Percentiles rank a stretch among this genome's conserved stretches.
These are phyloP conservation scores for Nyssa sinensis DNA, from an alignment of 148 eudicot species.

Conservation along the genomic window DNA sequence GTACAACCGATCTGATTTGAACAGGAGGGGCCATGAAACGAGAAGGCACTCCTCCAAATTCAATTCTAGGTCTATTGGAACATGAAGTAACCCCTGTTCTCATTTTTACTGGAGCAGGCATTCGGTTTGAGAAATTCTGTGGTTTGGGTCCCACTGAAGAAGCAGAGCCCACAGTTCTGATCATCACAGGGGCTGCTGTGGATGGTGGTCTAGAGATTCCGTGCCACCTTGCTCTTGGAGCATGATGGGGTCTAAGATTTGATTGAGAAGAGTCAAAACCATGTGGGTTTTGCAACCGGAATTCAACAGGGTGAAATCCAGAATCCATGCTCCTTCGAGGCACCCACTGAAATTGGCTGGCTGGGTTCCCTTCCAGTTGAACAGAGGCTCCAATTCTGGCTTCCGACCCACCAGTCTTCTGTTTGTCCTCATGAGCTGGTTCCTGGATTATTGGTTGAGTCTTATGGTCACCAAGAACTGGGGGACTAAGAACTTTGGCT, in stretches of 20 bases:
- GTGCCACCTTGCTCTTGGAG: slow-evolving; percentile 11
- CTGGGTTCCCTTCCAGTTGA: neutral
- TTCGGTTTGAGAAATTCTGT: slow-evolving; percentile 13
- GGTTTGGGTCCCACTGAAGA: slow-evolving; percentile 11
- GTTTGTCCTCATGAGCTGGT: slow-evolving; percentile 18
- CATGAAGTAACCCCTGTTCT: slow-evolving; percentile 14
- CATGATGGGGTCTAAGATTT: slow-evolving; percentile 14
- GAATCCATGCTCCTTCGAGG: slow-evolving; percentile 2
- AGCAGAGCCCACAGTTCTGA: neutral
- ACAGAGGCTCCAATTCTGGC: slow-evolving; percentile 3
- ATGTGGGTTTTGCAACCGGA: too few relatives aligned
- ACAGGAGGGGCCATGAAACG: slow-evolving; percentile 50
- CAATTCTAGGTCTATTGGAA: slow-evolving; percentile 23
- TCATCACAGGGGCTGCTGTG: neutral
- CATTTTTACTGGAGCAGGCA: slow-evolving; percentile 15
- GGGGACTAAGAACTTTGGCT: slow-evolving; percentile 9
- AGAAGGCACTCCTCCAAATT: slow-evolving; percentile 29
- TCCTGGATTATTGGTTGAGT: slow-evolving; percentile 17
- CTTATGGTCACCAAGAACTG: slow-evolving; percentile 12
- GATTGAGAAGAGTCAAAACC: slow-evolving; percentile 14
- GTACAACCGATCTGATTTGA: slow-evolving; percentile 55
- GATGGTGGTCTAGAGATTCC: slow-evolving; percentile 10
- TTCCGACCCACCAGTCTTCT: slow-evolving; percentile 13
- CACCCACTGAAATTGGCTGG: neutral
- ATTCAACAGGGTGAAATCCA: slow-evolving; percentile 3